Evolutionary conservation across 2,329 filamentous ascomycete genomes (phyloP).

Genomic region (Ophiostoma sp.): DNA sequence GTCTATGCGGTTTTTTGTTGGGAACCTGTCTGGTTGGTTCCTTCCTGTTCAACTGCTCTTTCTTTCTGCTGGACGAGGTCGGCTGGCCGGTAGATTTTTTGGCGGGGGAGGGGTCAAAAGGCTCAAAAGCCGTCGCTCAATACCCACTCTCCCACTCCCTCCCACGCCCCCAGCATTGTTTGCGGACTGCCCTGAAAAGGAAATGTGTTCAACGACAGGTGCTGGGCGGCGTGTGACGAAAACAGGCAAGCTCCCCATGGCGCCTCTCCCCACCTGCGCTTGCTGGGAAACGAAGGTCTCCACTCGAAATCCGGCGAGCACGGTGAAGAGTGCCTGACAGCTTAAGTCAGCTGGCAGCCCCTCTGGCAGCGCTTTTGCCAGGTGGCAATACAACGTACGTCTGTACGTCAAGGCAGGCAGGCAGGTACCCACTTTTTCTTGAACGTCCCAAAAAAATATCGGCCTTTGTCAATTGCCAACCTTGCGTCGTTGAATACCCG

Average conservation of each 20-base stretch:
- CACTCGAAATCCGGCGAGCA: neutral
- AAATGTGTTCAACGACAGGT: no score
- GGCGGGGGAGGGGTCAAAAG: conserved; percentile 21
- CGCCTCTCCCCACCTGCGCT: neutral
- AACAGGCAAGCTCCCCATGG: neutral
- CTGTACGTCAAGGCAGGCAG: neutral
- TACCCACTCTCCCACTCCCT: neutral
- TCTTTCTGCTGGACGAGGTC: neutral
- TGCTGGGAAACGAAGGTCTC: neutral
- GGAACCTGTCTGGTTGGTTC: conserved; percentile 3
- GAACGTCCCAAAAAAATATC: conserved; percentile 13
- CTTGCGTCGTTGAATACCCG: conserved; percentile 18
- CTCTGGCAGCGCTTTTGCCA: neutral
- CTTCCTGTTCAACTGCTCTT: neutral
- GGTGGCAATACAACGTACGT: neutral
- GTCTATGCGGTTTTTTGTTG: conserved; percentile 5
- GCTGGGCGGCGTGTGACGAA: neutral
- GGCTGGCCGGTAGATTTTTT: conserved; percentile 10
- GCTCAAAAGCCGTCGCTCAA: neutral
- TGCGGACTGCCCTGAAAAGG: conserved; percentile 4
- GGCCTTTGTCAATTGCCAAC: conserved; percentile 13
- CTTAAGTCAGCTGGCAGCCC: neutral
- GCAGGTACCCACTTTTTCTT: conserved; percentile 3
- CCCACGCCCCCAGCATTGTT: neutral
- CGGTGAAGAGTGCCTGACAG: neutral